Percentiles rank a stretch among this genome's conserved stretches.
Evolutionary conservation across 306 rosid species (phyloP).

Genomic region (Glycine tomentella): DNA sequence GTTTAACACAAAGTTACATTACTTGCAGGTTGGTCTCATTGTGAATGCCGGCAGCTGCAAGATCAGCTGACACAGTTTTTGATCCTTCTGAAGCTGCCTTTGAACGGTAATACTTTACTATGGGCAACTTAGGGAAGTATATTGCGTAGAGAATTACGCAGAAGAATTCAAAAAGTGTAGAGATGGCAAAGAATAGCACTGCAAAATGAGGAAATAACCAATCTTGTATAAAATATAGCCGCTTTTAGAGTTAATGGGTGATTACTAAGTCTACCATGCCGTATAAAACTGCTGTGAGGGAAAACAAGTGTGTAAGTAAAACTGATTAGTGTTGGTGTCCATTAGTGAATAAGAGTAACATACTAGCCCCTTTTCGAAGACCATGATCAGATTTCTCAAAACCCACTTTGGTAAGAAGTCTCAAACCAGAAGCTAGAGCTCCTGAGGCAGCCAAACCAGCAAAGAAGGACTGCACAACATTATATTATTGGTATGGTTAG

Average conservation of each 20-base stretch:
- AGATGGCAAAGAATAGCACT: conserved; percentile 69
- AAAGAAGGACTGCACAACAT: conserved; percentile 61
- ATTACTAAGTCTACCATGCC: neutral
- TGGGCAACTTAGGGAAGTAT: conserved; percentile 71
- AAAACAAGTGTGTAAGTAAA: neutral
- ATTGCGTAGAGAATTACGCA: conserved; percentile 72
- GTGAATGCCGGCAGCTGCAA: conserved; percentile 77
- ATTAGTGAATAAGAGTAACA: conserved; percentile 33
- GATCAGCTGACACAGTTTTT: conserved; percentile 80
- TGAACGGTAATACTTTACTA: conserved; percentile 72
- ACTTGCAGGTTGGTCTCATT: conserved; percentile 48
- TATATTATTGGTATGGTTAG: neutral
- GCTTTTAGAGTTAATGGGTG: neutral
- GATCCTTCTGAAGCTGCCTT: conserved; percentile 89
- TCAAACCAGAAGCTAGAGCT: conserved; percentile 65
- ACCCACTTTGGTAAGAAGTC: conserved; percentile 66
- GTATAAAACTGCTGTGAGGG: neutral
- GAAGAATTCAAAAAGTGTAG: conserved; percentile 63
- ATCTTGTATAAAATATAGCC: neutral
- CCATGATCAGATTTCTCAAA: conserved; percentile 66
- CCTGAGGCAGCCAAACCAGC: conserved; percentile 84
- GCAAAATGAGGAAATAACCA: conserved; percentile 44
- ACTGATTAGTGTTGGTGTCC: neutral
- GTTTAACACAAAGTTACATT: conserved; percentile 30
- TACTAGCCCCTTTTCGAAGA: conserved; percentile 84